These are phyloP conservation scores for Bryum argenteum DNA, from an alignment of 225 moss, liverwort and hornwort species.

Conservation along the genomic window DNA sequence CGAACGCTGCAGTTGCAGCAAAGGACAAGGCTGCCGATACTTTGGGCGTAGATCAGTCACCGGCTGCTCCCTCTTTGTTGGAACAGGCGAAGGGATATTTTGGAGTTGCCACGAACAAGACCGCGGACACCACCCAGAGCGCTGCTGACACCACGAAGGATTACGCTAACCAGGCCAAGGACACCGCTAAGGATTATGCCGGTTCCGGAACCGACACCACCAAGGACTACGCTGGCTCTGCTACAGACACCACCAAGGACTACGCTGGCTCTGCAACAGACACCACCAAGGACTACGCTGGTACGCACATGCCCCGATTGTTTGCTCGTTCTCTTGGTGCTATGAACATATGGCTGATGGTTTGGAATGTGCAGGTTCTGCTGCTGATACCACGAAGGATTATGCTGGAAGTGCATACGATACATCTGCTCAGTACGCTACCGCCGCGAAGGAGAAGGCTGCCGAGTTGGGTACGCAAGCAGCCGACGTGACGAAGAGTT, in stretches of 20 bases:
- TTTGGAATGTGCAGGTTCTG: not conserved
- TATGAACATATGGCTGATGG: too few relatives aligned
- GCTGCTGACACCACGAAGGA: not conserved
- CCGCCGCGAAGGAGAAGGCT: not conserved
- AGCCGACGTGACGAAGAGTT: not conserved
- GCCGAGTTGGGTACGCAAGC: not conserved
- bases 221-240: conserved; percentile 4
- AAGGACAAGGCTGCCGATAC: conserved; percentile 35
- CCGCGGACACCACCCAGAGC: too few relatives aligned
- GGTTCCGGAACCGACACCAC: not conserved
- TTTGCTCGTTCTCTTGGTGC: too few relatives aligned
- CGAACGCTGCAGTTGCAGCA: conserved; percentile 17
- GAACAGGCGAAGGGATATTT: conserved; percentile 19
- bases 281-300: not conserved
- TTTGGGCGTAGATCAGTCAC: conserved; percentile 13
- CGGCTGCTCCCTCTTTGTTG: conserved; percentile 17
- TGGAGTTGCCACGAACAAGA: not conserved
- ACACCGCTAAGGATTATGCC: not conserved
- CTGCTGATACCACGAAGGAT: not conserved
- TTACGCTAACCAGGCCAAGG: not conserved
- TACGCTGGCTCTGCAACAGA: conserved; percentile 20
- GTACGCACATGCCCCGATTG: not conserved
- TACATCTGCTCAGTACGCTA: not conserved
- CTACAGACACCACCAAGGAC: not conserved
- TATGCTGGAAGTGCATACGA: not conserved